Percentiles rank a stretch among this genome's conserved stretches.
phyloP scores from a whole-genome alignment of 768 basidiomycete genomes.

The Kwoniella shandongensis region DNA sequence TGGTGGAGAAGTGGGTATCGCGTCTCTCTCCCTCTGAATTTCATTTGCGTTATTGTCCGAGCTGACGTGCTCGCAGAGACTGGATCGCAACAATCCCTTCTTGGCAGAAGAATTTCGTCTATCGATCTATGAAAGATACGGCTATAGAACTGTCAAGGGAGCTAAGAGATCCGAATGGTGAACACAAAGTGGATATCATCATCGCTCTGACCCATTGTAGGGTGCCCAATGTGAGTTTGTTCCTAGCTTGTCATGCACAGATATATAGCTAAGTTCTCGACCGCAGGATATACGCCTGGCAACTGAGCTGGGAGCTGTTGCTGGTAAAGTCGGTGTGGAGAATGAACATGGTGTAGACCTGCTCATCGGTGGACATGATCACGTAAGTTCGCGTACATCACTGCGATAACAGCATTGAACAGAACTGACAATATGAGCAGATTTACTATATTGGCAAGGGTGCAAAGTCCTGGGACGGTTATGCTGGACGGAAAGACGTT shows the following conservation, averaged over 20 bases:
- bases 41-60: background rate
- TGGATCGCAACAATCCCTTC: constrained; percentile 86
- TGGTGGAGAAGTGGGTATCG: constrained; percentile 72
- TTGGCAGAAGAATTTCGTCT: constrained; percentile 78
- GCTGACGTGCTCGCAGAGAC: constrained; percentile 59
- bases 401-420: background rate
- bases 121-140: constrained; percentile 70
- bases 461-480: constrained; percentile 46
- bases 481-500: constrained; percentile 33
- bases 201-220: constrained; percentile 83
- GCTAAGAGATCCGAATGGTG: constrained; percentile 70
- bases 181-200: constrained; percentile 73
- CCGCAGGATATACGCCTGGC: constrained; percentile 49
- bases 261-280: too few species aligned
- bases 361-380: constrained; percentile 85
- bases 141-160: constrained; percentile 70
- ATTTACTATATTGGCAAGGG: constrained; percentile 45
- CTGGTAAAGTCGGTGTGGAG: constrained; percentile 56
- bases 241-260: too few species aligned
- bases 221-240: constrained; percentile 56
- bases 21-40: background rate
- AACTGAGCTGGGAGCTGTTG: constrained; percentile 49
- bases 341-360: constrained; percentile 75
- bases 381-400: constrained; percentile 48
- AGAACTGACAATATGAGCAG: background rate